Evolutionary conservation across 441 rosid genomes (phyloP).

Genomic region (Populus hybrid): DNA sequence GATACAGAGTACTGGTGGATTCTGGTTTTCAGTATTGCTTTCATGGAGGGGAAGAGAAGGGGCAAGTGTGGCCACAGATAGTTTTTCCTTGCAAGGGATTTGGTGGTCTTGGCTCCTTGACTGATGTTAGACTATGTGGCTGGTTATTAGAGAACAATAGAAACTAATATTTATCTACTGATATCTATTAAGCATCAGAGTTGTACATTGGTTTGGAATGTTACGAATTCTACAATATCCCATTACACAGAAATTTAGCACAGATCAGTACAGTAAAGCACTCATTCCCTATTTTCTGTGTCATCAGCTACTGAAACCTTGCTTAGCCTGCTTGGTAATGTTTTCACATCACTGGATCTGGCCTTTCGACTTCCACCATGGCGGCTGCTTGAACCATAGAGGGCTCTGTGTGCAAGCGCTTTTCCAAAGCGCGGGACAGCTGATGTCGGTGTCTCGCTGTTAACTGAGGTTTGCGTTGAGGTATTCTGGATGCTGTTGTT

Average conservation of each 20-base stretch:
- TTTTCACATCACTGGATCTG: conserved; percentile 27
- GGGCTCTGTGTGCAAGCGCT: conserved; percentile 54
- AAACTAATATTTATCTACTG: not conserved
- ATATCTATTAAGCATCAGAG: not conserved
- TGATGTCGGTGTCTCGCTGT: conserved; percentile 14
- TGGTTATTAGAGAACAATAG: not conserved
- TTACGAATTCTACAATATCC: not conserved
- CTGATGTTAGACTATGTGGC: not conserved
- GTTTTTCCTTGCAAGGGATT: not conserved
- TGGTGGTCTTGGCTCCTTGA: not conserved
- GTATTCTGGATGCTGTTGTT: conserved; percentile 17
- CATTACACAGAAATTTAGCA: not conserved
- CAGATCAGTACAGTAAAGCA: not conserved
- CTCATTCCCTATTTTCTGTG: conserved; percentile 13
- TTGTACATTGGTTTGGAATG: not conserved
- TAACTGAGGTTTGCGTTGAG: conserved; percentile 5
- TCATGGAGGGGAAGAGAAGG: not conserved
- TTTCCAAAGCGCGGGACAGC: conserved; percentile 36
- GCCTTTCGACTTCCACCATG: conserved; percentile 32
- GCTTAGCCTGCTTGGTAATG: conserved; percentile 52
- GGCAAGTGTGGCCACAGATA: not conserved
- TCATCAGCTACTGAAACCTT: conserved; percentile 45
- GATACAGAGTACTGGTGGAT: not conserved
- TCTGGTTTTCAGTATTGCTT: not conserved
- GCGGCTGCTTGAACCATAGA: conserved; percentile 38